Evolutionary conservation across 257 asterid species (phyloP).

Genomic region (Linderniella brevidens): DNA sequence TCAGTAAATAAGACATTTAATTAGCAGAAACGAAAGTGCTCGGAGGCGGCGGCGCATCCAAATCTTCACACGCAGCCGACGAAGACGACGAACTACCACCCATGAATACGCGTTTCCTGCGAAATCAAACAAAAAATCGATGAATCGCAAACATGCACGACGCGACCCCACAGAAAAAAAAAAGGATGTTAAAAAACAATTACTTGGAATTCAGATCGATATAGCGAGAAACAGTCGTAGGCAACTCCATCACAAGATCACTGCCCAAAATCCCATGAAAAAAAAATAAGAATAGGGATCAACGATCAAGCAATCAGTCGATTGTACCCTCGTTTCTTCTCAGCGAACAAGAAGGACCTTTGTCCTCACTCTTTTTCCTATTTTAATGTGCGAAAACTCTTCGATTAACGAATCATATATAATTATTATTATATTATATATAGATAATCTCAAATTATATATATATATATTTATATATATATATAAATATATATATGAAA

Average conservation of each 20-base stretch:
- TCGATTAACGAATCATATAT: no score
- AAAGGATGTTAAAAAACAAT: background rate
- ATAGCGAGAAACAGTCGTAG: conserved; percentile 33
- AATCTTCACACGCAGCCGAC: conserved; percentile 25
- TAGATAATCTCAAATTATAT: no score
- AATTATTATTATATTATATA: no score
- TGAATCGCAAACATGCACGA: conserved; percentile 9
- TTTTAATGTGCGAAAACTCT: no score
- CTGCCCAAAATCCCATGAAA: no score
- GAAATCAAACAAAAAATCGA: conserved; percentile 6
- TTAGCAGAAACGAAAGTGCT: conserved; percentile 19
- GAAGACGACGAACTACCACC: conserved; percentile 37
- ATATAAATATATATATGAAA: no score
- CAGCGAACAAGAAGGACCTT: no score
- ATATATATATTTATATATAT: no score
- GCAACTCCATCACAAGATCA: conserved; percentile 37
- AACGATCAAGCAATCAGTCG: no score
- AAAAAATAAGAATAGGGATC: no score
- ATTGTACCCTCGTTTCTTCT: no score
- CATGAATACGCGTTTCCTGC: conserved; percentile 51
- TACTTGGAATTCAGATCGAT: conserved; percentile 33
- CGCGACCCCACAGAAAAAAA: background rate
- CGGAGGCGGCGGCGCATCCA: conserved; percentile 29
- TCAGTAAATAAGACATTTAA: background rate
- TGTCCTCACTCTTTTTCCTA: no score